Conservation (phyloP, 257 asterid species). For the Solanum appendiculatum region DNA sequence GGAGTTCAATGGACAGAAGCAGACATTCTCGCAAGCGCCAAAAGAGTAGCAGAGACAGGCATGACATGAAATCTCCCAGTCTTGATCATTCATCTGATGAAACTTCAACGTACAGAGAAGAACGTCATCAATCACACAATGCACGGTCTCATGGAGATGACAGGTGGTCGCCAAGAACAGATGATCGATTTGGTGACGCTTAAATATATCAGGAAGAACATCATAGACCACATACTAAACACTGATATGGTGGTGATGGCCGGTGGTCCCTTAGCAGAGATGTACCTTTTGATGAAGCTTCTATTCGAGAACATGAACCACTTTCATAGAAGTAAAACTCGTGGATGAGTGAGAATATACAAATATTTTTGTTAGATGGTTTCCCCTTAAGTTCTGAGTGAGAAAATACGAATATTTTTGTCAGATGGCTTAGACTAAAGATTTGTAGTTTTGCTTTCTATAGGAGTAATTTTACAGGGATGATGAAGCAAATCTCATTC, state of each 20-base stretch:
- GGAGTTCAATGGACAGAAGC: constrained; percentile 22
- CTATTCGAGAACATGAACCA: background rate
- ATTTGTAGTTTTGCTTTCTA: background rate
- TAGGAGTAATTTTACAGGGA: background rate
- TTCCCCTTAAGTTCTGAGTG: background rate
- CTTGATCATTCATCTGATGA: constrained; percentile 12
- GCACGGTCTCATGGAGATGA: background rate
- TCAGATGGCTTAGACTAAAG: background rate
- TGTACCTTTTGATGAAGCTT: background rate
- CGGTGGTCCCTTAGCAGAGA: background rate
- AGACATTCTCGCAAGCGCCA: constrained; percentile 12
- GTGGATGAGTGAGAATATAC: background rate
- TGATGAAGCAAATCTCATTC: background rate
- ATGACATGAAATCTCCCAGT: constrained; percentile 27
- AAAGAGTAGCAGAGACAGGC: constrained; percentile 13
- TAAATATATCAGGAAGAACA: background rate
- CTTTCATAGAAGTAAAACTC: background rate
- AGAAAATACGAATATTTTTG: background rate
- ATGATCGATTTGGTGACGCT: background rate
- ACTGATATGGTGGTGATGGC: background rate
- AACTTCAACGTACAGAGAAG: background rate
- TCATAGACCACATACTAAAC: background rate
- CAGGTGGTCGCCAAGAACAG: background rate
- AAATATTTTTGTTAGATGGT: background rate
- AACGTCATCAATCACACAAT: background rate